Conservation (phyloP, 1,139 yeast species). For the Blastobotrys niveus region DNA sequence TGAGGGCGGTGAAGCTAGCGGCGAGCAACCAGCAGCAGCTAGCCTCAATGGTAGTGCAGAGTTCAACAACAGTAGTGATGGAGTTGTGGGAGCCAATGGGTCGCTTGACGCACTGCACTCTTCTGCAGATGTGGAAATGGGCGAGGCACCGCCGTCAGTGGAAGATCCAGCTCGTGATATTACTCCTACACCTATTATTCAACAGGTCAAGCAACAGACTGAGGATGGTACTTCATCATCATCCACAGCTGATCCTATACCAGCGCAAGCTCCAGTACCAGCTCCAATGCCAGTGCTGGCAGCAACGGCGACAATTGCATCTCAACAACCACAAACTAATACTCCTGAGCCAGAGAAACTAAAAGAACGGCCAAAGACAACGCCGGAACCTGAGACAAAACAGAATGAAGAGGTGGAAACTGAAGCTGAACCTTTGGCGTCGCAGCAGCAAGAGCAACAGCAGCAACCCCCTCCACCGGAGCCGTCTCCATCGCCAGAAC, state of each 20-base stretch:
- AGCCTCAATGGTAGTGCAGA: background rate
- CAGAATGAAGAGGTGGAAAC: background rate
- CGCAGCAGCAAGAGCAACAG: background rate
- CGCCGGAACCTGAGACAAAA: background rate
- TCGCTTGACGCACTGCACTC: too few relatives aligned
- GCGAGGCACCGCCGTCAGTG: too few relatives aligned
- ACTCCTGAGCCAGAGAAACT: background rate
- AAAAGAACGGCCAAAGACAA: background rate
- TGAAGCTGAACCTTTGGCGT: background rate
- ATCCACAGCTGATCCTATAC: too few relatives aligned
- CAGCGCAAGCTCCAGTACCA: too few relatives aligned
- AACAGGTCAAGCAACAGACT: too few relatives aligned
- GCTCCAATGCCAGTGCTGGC: background rate
- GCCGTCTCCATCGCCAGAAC: constrained; percentile 3
- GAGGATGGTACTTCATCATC: too few relatives aligned
- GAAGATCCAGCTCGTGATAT: too few relatives aligned
- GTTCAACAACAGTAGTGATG: background rate
- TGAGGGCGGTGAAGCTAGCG: background rate
- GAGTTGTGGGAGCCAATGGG: background rate
- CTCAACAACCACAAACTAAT: background rate
- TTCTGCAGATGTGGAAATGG: too few relatives aligned
- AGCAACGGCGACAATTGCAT: background rate
- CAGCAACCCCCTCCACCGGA: background rate
- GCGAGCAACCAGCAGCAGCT: background rate
- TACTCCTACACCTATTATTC: too few relatives aligned